Conservation (phyloP, 306 rosid species). For the Sesbania bispinosa region DNA sequence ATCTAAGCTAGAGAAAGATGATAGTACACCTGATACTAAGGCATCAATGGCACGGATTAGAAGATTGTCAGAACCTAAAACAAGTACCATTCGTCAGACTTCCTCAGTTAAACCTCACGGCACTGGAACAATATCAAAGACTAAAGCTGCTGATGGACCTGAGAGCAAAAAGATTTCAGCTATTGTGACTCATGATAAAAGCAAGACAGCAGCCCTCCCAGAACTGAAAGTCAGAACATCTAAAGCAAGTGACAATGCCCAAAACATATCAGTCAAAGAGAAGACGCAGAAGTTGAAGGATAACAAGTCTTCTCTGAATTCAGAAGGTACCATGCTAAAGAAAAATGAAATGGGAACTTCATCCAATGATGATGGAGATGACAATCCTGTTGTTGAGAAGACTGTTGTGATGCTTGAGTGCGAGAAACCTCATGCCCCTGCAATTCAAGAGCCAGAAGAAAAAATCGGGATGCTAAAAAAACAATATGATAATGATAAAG, state of each 20-base stretch:
- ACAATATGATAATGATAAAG: constrained; percentile 25
- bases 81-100: constrained; percentile 44
- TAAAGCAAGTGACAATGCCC: constrained; percentile 49
- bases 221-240: constrained; percentile 86
- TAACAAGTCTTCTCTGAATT: constrained; percentile 38
- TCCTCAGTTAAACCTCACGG: constrained; percentile 48
- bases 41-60: constrained; percentile 75
- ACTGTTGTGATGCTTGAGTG: constrained; percentile 72
- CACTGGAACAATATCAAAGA: constrained; percentile 40
- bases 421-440: constrained; percentile 50
- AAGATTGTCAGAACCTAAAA: constrained; percentile 93
- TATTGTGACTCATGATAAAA: constrained; percentile 72
- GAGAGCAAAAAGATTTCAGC: constrained; percentile 84
- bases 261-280: constrained; percentile 46
- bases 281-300: constrained; percentile 41
- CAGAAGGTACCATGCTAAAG: constrained; percentile 44
- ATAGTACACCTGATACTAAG: constrained; percentile 55
- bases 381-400: constrained; percentile 79
- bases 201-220: constrained; percentile 84
- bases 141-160: constrained; percentile 50
- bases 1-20: constrained; percentile 61
- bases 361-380: constrained; percentile 48
- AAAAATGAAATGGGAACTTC: constrained; percentile 37
- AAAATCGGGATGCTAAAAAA: constrained; percentile 23
- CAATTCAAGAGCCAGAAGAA: constrained; percentile 35